A percentile compares a stretch with the other conserved stretches of the same genome.
Evolutionary conservation across 768 basidiomycete species (phyloP).

Genomic region (Termitomyces sp.): DNA sequence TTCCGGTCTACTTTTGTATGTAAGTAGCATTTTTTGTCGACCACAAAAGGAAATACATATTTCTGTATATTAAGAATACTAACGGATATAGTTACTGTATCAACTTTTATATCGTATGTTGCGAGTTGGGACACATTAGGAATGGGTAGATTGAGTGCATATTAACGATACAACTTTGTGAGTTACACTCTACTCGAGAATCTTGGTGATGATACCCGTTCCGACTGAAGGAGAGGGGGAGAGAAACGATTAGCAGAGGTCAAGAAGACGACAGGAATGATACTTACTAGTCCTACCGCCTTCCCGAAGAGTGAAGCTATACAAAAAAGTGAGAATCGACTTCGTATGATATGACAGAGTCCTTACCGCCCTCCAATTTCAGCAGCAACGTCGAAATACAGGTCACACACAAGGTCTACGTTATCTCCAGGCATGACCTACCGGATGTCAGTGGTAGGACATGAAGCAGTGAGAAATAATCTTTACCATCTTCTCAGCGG

Average conservation of each 20-base stretch:
- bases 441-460: background rate
- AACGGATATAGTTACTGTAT: conserved; percentile 3
- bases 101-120: conserved; percentile 14
- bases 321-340: background rate
- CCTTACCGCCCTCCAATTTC: conserved; percentile 76
- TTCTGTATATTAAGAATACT: background rate
- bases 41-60: background rate
- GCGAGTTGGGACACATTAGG: conserved; percentile 12
- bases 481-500: conserved; percentile 81
- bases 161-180: background rate
- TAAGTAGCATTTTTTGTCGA: background rate
- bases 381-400: conserved; percentile 81
- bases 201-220: conserved; percentile 90
- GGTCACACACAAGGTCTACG: conserved; percentile 83
- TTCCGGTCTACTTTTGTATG: background rate
- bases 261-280: background rate
- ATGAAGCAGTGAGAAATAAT: background rate
- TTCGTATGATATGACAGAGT: background rate
- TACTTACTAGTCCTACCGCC: conserved; percentile 84
- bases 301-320: conserved; percentile 85
- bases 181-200: conserved; percentile 36
- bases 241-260: background rate
- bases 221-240: conserved; percentile 50
- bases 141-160: background rate
- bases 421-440: conserved; percentile 98